phyloP scores from a whole-genome alignment of 2,329 filamentous ascomycete genomes.

The Botrytis tulipae region DNA sequence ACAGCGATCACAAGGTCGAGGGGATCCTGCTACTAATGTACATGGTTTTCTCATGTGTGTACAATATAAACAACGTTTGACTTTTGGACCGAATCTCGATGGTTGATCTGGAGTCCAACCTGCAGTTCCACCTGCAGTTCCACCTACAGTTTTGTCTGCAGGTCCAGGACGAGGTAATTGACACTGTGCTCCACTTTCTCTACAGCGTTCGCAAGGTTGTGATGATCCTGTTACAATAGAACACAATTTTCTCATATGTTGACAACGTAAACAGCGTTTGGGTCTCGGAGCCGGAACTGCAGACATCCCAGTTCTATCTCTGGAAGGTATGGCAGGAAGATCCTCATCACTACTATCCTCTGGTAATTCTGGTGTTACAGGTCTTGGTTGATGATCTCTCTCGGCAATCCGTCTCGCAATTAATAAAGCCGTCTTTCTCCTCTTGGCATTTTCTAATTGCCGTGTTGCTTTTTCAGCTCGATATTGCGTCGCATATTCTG shows the following conservation, averaged over 20 bases:
- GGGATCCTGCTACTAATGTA: not conserved
- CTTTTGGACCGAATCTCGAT: not conserved
- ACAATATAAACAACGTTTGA: constrained; percentile 2
- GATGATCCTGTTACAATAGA: not conserved
- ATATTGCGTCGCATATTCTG: not conserved
- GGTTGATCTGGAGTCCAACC: not conserved
- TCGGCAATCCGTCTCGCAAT: not conserved
- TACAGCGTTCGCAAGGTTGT: constrained; percentile 3
- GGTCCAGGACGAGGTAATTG: not conserved
- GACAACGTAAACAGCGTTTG: constrained; percentile 5
- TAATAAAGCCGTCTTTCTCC: not conserved
- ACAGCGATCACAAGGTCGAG: constrained; percentile 9
- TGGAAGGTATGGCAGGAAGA: not conserved
- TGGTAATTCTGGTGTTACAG: not conserved
- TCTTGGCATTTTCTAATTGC: not conserved
- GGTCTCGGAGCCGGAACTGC: not conserved
- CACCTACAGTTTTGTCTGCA: not conserved
- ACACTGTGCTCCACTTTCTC: not conserved
- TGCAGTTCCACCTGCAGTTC: not conserved
- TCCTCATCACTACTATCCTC: constrained; percentile 19
- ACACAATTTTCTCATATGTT: not conserved
- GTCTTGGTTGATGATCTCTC: not conserved
- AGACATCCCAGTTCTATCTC: not conserved
- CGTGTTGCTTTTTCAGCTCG: constrained; percentile 3
- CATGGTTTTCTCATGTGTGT: constrained; percentile 8